A percentile compares a stretch with the other conserved stretches of the same genome.
These are phyloP conservation scores for Staphylotrichum longicolle DNA, from an alignment of 495 filamentous ascomycete species.

Conservation along the genomic window DNA sequence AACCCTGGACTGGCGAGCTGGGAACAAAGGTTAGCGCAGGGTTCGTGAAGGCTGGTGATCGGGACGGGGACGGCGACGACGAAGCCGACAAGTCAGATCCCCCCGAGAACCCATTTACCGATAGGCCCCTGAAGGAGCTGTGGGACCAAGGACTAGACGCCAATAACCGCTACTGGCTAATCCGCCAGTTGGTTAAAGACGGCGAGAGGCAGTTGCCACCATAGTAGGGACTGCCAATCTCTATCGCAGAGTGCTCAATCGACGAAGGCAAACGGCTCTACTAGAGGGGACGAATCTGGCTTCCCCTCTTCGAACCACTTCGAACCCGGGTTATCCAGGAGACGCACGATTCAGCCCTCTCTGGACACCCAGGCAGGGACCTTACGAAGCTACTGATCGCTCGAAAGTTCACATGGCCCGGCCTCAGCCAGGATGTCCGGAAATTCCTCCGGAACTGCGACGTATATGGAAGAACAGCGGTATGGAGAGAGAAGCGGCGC, in stretches of 20 bases:
- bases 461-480: background rate
- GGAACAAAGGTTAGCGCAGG: background rate
- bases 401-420: background rate
- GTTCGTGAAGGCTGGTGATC: background rate
- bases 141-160: slow-evolving; percentile 7
- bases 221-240: slow-evolving; percentile 4
- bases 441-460: slow-evolving; percentile 8
- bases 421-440: slow-evolving; percentile 6
- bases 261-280: slow-evolving; percentile 7
- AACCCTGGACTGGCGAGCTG: background rate
- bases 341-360: background rate
- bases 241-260: slow-evolving; percentile 6
- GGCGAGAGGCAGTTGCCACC: background rate
- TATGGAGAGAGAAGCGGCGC: slow-evolving; percentile 1
- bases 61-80: background rate
- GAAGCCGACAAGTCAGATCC: slow-evolving; percentile 2
- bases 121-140: background rate
- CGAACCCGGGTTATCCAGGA: slow-evolving; percentile 1
- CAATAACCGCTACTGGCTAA: slow-evolving; percentile 10
- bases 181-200: background rate
- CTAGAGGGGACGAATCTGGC: slow-evolving; percentile 4
- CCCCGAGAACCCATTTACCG: background rate
- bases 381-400: slow-evolving; percentile 1
- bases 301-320: background rate
- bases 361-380: background rate